Percentiles rank a stretch among this genome's conserved stretches.
phyloP scores from a whole-genome alignment of 768 basidiomycete species.

The Paxillus rubicundulus region DNA sequence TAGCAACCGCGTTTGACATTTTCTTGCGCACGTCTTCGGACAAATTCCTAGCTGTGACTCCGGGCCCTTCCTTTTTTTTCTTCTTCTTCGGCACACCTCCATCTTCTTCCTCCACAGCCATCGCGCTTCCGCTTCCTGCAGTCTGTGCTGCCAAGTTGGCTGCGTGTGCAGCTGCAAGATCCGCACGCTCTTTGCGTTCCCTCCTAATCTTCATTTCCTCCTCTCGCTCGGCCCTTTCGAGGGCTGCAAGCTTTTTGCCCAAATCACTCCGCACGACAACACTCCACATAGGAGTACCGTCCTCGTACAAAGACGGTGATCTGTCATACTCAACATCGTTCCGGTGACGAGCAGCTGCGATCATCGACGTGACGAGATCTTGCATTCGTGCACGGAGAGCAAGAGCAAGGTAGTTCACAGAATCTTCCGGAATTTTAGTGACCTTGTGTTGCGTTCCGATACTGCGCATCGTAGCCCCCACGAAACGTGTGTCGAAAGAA shows the following conservation, averaged over 20 bases:
- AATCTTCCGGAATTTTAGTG: slow-evolving; percentile 64
- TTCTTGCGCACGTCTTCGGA: slow-evolving; percentile 90
- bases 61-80: slow-evolving; percentile 80
- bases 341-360: slow-evolving; percentile 65
- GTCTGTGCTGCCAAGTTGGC: slow-evolving; percentile 61
- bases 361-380: slow-evolving; percentile 65
- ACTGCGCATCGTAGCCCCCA: slow-evolving; percentile 65
- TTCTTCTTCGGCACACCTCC: slow-evolving; percentile 69
- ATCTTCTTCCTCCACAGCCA: slow-evolving; percentile 44
- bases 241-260: slow-evolving; percentile 67
- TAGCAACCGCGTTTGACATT: slow-evolving; percentile 86
- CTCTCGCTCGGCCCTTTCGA: slow-evolving; percentile 80
- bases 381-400: slow-evolving; percentile 75
- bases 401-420: slow-evolving; percentile 75
- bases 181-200: slow-evolving; percentile 76
- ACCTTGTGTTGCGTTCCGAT: slow-evolving; percentile 70
- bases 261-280: slow-evolving; percentile 75
- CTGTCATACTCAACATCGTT: slow-evolving; percentile 69
- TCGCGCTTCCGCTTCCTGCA: slow-evolving; percentile 31
- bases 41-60: slow-evolving; percentile 86
- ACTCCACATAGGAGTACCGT: slow-evolving; percentile 79
- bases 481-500: slow-evolving; percentile 62
- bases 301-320: slow-evolving; percentile 61
- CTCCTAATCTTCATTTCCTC: slow-evolving; percentile 74
- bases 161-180: slow-evolving; percentile 68